Base-by-base conservation (phyloP, 2,329 filamentous ascomycete species). In the Neofusicoccum umdonicola region DNA sequence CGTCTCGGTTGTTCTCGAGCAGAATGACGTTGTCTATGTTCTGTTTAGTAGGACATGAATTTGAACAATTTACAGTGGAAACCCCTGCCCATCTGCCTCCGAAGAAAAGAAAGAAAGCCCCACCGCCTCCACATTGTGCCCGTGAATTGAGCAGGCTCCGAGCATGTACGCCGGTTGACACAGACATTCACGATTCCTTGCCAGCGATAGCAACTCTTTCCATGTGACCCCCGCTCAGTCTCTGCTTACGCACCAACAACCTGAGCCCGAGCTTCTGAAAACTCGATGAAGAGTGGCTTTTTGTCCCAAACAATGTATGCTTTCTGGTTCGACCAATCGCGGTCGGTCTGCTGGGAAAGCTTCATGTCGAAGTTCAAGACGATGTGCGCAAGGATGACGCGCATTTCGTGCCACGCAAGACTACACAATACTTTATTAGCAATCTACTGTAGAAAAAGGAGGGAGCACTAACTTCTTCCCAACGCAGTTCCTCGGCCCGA, bases 361-460 rank as follows among this genome's bases (percentile, higher is more conserved):
- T 75, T 69, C 3, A 80, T 50, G 48, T 81, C 79, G 41, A 80
- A 80, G 37, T 73, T 68, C 62, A 71, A 77, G 2, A 79, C 54
- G 0, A 79, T 63, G 17, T 75, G 78, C 5, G 76, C 67, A 2
- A 77, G 66, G 19, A 81, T 73, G 0, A 79, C 68, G 1, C 78
- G 78, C 71, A 80, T 77, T 65, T 80, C 78, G 22, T 80, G 72
- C 45, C 73, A 72, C 15, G 74, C 75, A 69, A 78, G 69, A 34
- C 74, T 77, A 17, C 67, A 27, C 67, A 27, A 31, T 6, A 31
- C 27, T 31, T 31, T 2, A 31, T 31, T 31, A 31, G 27, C 27
- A 31, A 6, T 6, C 27, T 6, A 31, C 27, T 6, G 6, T 6
- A 4, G 4, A 31, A 31, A 31, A 4, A 57, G 58, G 67, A 58